Conservation (phyloP, 208 protist species). For the Leishmania major region DNA sequence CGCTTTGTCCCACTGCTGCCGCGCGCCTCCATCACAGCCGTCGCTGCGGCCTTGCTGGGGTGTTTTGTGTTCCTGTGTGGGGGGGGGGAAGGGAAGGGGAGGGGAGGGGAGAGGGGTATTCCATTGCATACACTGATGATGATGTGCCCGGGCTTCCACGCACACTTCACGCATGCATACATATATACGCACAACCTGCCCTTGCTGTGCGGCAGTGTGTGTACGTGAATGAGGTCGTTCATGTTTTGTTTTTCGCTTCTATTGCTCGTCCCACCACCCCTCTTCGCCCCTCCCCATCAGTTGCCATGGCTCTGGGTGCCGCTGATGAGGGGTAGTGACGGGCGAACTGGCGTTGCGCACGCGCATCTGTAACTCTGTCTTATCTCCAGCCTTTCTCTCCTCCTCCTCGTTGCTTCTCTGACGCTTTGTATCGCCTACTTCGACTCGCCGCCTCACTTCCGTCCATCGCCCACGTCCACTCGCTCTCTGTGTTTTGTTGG, state of each 20-base stretch:
- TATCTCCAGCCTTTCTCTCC: background rate
- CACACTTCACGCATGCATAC: background rate
- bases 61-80: background rate
- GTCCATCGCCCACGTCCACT: background rate
- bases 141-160: background rate
- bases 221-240: background rate
- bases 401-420: background rate
- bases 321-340: background rate
- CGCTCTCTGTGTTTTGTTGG: background rate
- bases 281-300: background rate
- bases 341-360: background rate
- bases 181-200: background rate
- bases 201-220: background rate
- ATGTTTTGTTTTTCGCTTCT: background rate
- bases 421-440: background rate
- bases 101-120: background rate
- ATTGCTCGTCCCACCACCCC: background rate
- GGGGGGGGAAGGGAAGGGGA: background rate
- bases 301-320: background rate
- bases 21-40: background rate
- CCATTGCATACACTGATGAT: background rate
- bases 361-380: background rate
- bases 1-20: background rate
- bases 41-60: background rate
- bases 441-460: background rate